These are phyloP conservation scores for Coffea humblotiana DNA, from an alignment of 305 asterid genomes.

Conservation along the genomic window DNA sequence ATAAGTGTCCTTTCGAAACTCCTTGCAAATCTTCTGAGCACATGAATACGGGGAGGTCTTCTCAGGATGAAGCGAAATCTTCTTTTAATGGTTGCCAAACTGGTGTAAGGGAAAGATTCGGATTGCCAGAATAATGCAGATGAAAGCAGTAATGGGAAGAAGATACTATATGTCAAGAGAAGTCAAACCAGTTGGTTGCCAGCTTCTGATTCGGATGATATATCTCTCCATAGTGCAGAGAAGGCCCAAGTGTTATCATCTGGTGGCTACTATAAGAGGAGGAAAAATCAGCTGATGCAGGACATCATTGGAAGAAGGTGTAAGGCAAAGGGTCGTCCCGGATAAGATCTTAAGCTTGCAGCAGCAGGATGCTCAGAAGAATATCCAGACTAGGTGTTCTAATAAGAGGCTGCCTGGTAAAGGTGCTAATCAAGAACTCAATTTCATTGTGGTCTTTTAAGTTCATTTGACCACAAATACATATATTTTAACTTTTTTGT, in stretches of 20 bases:
- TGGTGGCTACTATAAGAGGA: constrained; percentile 78
- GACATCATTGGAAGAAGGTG: constrained; percentile 46
- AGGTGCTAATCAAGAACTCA: constrained; percentile 12
- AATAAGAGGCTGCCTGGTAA: constrained; percentile 47
- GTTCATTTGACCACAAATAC: background rate
- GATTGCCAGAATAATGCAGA: constrained; percentile 43
- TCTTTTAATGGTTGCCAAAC: constrained; percentile 43
- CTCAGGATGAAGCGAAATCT: constrained; percentile 35
- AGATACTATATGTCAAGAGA: constrained; percentile 63
- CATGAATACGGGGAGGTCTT: constrained; percentile 14
- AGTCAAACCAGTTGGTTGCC: constrained; percentile 88
- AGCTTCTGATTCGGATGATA: constrained; percentile 47
- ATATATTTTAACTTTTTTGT: no score
- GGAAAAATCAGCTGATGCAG: constrained; percentile 86
- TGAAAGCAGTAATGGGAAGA: constrained; percentile 46
- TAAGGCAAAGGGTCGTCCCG: constrained; percentile 34
- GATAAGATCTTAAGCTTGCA: constrained; percentile 25
- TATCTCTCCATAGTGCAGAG: constrained; percentile 31
- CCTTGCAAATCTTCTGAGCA: constrained; percentile 24
- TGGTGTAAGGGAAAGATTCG: constrained; percentile 40
- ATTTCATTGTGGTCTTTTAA: background rate
- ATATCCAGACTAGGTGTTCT: constrained; percentile 16
- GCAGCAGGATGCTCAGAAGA: constrained; percentile 35
- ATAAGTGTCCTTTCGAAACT: constrained; percentile 28
- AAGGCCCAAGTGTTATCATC: constrained; percentile 45